Evolutionary conservation across 345 rosid species (phyloP).

Genomic region (Hirschfeldia incana): DNA sequence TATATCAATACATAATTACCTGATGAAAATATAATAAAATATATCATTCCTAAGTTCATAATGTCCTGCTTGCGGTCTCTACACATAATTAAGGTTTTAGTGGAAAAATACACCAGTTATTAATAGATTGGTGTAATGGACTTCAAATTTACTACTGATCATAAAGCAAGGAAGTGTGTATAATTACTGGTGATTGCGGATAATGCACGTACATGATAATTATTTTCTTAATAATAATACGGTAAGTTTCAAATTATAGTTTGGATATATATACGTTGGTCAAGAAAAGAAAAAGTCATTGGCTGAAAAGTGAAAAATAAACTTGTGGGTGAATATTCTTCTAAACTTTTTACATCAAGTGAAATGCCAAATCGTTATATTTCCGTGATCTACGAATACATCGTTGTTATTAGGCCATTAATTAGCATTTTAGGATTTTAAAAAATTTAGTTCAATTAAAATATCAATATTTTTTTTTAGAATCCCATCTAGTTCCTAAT

Average conservation of each 20-base stretch:
- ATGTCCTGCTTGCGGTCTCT: not conserved
- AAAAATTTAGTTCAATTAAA: too few species aligned
- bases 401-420: too few species aligned
- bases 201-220: conserved; percentile 20
- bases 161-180: conserved; percentile 23
- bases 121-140: conserved; percentile 12
- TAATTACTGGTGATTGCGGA: conserved; percentile 17
- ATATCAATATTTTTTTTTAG: too few species aligned
- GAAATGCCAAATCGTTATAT: too few species aligned
- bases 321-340: too few species aligned
- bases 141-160: conserved; percentile 7
- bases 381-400: too few species aligned
- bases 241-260: not conserved
- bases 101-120: conserved; percentile 1
- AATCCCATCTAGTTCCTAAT: too few species aligned
- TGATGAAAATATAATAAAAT: not conserved
- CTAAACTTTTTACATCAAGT: too few species aligned
- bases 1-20: too few species aligned
- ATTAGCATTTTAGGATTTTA: too few species aligned
- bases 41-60: not conserved
- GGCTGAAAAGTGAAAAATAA: too few species aligned
- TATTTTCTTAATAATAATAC: not conserved
- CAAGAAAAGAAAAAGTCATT: too few species aligned
- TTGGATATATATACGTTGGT: not conserved
- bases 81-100: not conserved